Evolutionary conservation across 345 rosid species (phyloP), one percentile per base, ranked within the genome.

Genomic region (Heritiera fomes): DNA sequence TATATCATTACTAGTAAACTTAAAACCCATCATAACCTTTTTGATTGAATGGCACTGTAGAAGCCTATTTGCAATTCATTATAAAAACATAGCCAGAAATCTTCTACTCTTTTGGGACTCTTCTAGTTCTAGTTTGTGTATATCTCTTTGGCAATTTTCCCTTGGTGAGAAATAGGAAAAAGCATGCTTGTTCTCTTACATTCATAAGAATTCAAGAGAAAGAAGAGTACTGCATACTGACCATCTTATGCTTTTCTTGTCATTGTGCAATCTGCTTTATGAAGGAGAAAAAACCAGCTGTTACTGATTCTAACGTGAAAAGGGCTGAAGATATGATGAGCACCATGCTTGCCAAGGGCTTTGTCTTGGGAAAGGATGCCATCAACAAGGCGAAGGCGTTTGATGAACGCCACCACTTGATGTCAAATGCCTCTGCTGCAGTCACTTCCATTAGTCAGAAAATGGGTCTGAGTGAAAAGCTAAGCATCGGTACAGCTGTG

Each of bases 271-370:
- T 63, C 32, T 62, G 7, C 58, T 59, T 73, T 65, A 52, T 77
- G 80, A 75, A 83, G 85, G 82, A 74, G 67, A 75, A 61, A 75
- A 81, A 34, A 12, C 73, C 77, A 47, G 45, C 56, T 47, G 77
- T 18, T 13, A 50, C 79, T 17, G 80, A 46, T 55, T 75, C 85
- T 52, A 79, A 80, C 8, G 80, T 84, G n/a, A 76, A 53, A 72
- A 89, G 79, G 85, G 91, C 90, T 47, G 91, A 87, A 82, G 90
- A 88, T 38, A 82, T 86, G 67, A 87, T 89, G n/a, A 89, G 88
- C 81, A 82, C 80, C 38, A 85, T 88, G 93, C 84, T 89, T 30
- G 90, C 91, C 15, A 84, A 79, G 79, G 91, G 92, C 28, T 88
- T 77, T 77, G 82, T 85, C 63, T 82, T 89, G 76, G 89, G 90